These are phyloP conservation scores for Pseudovirgaria hyperparasitica DNA, from an alignment of 2,329 filamentous ascomycete genomes.

Conservation along the genomic window DNA sequence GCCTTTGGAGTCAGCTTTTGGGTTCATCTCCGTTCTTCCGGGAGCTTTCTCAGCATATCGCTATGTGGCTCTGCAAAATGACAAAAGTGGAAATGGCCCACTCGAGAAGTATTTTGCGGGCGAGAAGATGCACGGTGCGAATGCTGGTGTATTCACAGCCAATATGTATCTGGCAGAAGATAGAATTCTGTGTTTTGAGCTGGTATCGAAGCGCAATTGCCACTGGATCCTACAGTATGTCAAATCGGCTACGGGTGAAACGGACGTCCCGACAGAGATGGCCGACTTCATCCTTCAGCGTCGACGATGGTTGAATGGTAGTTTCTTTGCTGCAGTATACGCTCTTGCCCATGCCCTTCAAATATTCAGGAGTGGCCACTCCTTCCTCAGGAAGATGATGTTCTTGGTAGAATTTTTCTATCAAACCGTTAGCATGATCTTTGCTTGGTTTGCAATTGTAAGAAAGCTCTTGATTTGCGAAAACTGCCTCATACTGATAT, in stretches of 20 bases:
- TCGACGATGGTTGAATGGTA: slow-evolving; percentile 93
- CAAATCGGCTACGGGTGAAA: slow-evolving; percentile 93
- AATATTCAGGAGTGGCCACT: slow-evolving; percentile 88
- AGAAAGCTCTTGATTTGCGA: slow-evolving; percentile 12
- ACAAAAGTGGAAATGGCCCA: slow-evolving; percentile 85
- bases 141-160: slow-evolving; percentile 91
- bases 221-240: slow-evolving; percentile 97
- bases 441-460: slow-evolving; percentile 92
- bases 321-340: slow-evolving; percentile 96
- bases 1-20: slow-evolving; percentile 90
- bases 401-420: slow-evolving; percentile 90
- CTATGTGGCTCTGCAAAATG: slow-evolving; percentile 88
- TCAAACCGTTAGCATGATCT: slow-evolving; percentile 93
- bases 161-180: slow-evolving; percentile 99
- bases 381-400: slow-evolving; percentile 72
- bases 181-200: slow-evolving; percentile 96
- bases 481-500: neutral
- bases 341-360: slow-evolving; percentile 91
- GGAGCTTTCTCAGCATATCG: slow-evolving; percentile 98
- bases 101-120: slow-evolving; percentile 95
- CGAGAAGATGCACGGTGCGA: slow-evolving; percentile 87
- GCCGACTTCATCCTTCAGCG: slow-evolving; percentile 92
- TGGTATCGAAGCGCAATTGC: slow-evolving; percentile 93
- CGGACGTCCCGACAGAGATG: slow-evolving; percentile 88
- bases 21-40: slow-evolving; percentile 92